Conservation (phyloP, 1,284 basidiomycete genomes). For the Phylloporus sp. region DNA sequence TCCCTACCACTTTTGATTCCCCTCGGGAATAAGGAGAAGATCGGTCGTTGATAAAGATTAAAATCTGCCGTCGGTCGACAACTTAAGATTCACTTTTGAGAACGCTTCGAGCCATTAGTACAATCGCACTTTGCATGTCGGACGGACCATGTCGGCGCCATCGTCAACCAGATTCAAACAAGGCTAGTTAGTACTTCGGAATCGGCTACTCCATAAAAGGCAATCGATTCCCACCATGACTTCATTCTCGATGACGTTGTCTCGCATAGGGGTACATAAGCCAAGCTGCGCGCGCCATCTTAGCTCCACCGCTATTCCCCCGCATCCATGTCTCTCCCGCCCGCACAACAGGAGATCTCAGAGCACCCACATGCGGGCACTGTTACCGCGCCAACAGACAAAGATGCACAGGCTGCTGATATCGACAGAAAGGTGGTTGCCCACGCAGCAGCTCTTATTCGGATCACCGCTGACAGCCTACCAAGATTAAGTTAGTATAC, state of each 20-base stretch:
- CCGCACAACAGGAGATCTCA: conserved; percentile 61
- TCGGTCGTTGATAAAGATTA: too few relatives aligned
- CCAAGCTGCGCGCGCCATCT: neutral
- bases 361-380: conserved; percentile 55
- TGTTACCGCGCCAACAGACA: conserved; percentile 63
- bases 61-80: too few relatives aligned
- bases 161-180: neutral
- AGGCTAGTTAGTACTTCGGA: neutral
- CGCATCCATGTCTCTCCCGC: conserved; percentile 61
- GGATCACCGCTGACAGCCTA: neutral
- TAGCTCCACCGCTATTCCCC: neutral
- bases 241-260: conserved; percentile 28
- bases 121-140: too few relatives aligned
- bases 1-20: too few relatives aligned
- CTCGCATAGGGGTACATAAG: conserved; percentile 19
- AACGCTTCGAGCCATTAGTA: too few relatives aligned
- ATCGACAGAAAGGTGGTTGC: conserved; percentile 61
- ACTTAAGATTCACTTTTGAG: too few relatives aligned
- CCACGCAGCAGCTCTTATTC: neutral
- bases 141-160: too few relatives aligned
- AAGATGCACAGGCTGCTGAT: conserved; percentile 55
- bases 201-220: conserved; percentile 17
- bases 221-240: conserved; percentile 5
- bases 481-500: conserved; percentile 69
- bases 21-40: too few relatives aligned